Base-by-base conservation (phyloP, 2,329 filamentous ascomycete species). In the Penicillium crustosum region DNA sequence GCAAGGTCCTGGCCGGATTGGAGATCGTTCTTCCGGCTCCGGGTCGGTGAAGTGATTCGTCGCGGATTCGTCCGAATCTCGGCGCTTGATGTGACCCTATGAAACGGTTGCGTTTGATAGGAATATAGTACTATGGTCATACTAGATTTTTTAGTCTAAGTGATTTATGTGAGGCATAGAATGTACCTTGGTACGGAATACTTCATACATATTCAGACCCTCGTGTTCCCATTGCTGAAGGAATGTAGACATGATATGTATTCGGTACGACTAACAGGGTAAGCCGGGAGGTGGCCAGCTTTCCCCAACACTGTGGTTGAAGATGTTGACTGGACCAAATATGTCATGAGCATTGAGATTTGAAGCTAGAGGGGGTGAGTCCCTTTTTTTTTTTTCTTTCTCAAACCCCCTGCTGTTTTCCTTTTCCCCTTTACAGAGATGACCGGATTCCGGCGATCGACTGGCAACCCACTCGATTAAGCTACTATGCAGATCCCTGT, bases 1-100 rank as follows among this genome's bases (percentile, higher is more conserved):
- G 15, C 29, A 25, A 52, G 42, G 55, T 62, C 56, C 58, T 64
- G 44, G 64, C 55, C 56, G 29, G 43, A 41, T 62, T 61, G 23
- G 49, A 58, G 59, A 62, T 64, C 55, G 39, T 39, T 43, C 38
- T 48, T 35, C 49, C 35, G 49, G 39, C 39, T 31, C 43, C 59
- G 53, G 61, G 56, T 50, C 55, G 27, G 61, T 45, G 23, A 50
- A 35, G 17, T 61, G 61, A 66, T 64, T 62, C 61, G 61, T 35
- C 12, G n/a, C 57, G 15, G 6, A 50, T 53, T 50, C 52, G 55
- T 62, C 63, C 63, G 65, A 54, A 59, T 29, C 49, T 65, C 63
- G 63, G 63, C 58, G 60, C 53, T 63, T 58, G 52, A 23, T 47
- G 36, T 44, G 31, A 43, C n/a, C 21, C 6, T 21, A 48, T 15